Evolutionary conservation across 2,329 filamentous ascomycete genomes (phyloP), one percentile per base, ranked within the genome.

Genomic region (Trichoderma atrobrunneum): DNA sequence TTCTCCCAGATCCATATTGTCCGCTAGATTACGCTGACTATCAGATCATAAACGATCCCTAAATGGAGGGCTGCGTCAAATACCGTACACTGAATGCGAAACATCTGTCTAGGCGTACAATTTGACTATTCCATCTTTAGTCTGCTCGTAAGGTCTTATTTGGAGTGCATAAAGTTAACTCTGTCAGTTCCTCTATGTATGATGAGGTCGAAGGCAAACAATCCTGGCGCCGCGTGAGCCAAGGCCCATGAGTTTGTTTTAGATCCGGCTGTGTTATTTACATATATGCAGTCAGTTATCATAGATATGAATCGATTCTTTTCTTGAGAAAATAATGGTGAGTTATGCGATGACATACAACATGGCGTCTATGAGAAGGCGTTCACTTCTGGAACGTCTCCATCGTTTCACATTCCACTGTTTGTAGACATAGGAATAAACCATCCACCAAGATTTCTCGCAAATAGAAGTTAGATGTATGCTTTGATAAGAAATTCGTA

Each of bases 101-200:
- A 12, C 5, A 7, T 12, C n/a, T 21, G 5, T 51, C 43, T 12
- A 12, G 43, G 43, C 10, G 1, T 51, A 2, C 43, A n/a, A 21
- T 51, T 21, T 48, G 39, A n/a, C 39, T 10, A 48, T 21, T 48
- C 11, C 4, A 21, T 21, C 8, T 21, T 11, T 10, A 51, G 10
- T 21, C 43, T 48, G 4, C 1, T 4, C 0, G 18, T 3, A 18
- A 39, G 7, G 3, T 39, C 0, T 3, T 4, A 2, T 4, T 18
- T 18, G 3, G 1, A 3, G 7, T 18, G 7, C 7, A 18, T 39
- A 43, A 10, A 43, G 16, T 43, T 43, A 3, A 43, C 16, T 18
- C 16, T 43, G 39, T 10, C 18, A 43, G 3, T 51, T 51, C n/a
- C 4, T 12, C n/a, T 12, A 1, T 48, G 8, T 7, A 21, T 51